phyloP scores from a whole-genome alignment of 176 grass and related monocot species.

The Aechmea fasciata region DNA sequence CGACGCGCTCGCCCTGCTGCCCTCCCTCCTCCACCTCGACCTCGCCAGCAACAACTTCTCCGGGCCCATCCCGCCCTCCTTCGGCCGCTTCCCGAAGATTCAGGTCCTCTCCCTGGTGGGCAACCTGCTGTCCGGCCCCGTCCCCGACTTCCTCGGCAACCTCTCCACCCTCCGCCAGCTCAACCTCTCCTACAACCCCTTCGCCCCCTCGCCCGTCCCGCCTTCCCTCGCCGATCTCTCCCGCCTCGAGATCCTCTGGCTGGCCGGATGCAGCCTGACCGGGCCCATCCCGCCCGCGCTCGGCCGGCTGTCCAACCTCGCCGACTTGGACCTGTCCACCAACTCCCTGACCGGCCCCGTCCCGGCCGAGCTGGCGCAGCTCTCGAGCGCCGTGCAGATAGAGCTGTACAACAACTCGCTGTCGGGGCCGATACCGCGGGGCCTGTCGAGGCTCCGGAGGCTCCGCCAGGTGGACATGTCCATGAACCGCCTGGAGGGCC shows the following conservation, averaged over 20 bases:
- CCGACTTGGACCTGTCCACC: slow-evolving; percentile 57
- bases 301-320: slow-evolving; percentile 48
- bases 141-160: slow-evolving; percentile 45
- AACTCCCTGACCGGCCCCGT: slow-evolving; percentile 53
- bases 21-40: slow-evolving; percentile 42
- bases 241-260: slow-evolving; percentile 53
- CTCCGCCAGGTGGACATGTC: slow-evolving; percentile 42
- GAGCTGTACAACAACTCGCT: slow-evolving; percentile 84
- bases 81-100: slow-evolving; percentile 39
- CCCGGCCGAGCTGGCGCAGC: slow-evolving; percentile 25
- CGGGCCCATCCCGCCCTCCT: slow-evolving; percentile 51
- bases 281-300: slow-evolving; percentile 63
- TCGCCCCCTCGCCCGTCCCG: slow-evolving; percentile 32
- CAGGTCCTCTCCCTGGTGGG: slow-evolving; percentile 40
- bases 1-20: slow-evolving; percentile 36
- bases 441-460: slow-evolving; percentile 31
- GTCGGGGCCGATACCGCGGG: slow-evolving; percentile 37
- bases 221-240: slow-evolving; percentile 36
- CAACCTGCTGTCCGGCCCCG: slow-evolving; percentile 57
- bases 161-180: slow-evolving; percentile 56
- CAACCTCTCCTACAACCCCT: slow-evolving; percentile 76
- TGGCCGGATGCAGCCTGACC: slow-evolving; percentile 49
- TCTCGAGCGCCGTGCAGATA: slow-evolving; percentile 50
- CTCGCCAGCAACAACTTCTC: slow-evolving; percentile 71
- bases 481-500: slow-evolving; percentile 52